Base-by-base conservation (phyloP, 2,329 filamentous ascomycete species). In the Cladosporium sp. region DNA sequence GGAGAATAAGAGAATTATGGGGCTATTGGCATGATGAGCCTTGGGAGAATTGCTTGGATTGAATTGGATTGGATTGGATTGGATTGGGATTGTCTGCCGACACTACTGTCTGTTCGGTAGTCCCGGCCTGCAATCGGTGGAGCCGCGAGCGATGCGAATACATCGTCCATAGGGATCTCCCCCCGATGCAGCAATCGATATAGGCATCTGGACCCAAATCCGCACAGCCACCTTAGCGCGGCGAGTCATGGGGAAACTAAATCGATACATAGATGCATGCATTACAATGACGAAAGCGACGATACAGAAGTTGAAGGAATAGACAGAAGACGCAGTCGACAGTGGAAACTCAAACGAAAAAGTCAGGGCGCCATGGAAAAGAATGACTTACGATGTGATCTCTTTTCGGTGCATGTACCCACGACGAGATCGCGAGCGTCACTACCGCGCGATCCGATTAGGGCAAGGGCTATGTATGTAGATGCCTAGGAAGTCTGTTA, bases 231-330 rank as follows among this genome's bases (percentile, higher is more conserved):
- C 56, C 31, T 33, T 55, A 55, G 52, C 52, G 28, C 2, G 50
- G 26, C 52, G 52, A 55, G 52, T 55, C 52, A 55, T 33, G 52
- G 11, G 31, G 18, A 44, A 21, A 46, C 40, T 46, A 46, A 21
- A 55, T 33, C 52, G 4, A 55, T 55, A 55, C 14, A 55, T 55
- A 55, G 26, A 55, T 8, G 52, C 52, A 55, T 55, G 52, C 52
- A 55, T 33, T 33, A 55, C 4, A 31, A 31, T 55, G 11, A 55
- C 52, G 52, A 55, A 33, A 21, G 18, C 40, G 5, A 46, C n/a
- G 40, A 46, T 26, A 26, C 23, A 26, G 23, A 26, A 26, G 3
- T 26, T 26, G 23, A 26, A 26, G 23, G 23, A 26, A 26, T 26
- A 26, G 23, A 26, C 23, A 26, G 23, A 26, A 26, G 23, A 26